Conservation (phyloP, 2,329 filamentous ascomycete species). For the Fusarium oxysporum region DNA sequence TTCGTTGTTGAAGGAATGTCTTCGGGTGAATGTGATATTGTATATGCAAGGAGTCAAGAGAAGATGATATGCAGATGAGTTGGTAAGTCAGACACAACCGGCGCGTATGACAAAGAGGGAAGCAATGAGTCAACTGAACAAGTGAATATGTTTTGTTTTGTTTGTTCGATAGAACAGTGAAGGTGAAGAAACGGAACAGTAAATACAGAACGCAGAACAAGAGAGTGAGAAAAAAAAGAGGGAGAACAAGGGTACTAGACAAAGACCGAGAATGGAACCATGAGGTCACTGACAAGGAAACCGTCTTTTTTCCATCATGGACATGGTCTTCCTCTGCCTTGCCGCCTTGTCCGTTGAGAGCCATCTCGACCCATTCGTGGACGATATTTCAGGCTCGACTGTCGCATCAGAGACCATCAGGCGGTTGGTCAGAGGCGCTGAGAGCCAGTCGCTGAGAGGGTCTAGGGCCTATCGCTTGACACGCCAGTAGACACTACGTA, state of each 20-base stretch:
- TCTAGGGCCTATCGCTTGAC: slow-evolving; percentile 32
- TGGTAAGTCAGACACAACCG: slow-evolving; percentile 35
- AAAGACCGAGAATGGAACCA: slow-evolving; percentile 21
- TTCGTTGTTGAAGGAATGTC: background rate
- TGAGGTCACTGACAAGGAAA: slow-evolving; percentile 27
- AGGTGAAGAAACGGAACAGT: slow-evolving; percentile 21
- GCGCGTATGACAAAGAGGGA: slow-evolving; percentile 23
- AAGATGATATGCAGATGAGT: background rate
- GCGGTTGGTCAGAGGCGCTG: slow-evolving; percentile 25
- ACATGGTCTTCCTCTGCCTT: background rate
- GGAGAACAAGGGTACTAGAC: slow-evolving; percentile 18
- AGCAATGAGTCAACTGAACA: slow-evolving; percentile 24
- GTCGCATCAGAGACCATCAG: slow-evolving; percentile 19
- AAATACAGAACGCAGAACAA: slow-evolving; percentile 12
- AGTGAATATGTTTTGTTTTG: slow-evolving; percentile 28
- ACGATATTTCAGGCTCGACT: slow-evolving; percentile 21
- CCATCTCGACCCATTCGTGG: slow-evolving; percentile 32
- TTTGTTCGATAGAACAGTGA: slow-evolving; percentile 12
- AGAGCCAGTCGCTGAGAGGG: slow-evolving; percentile 36
- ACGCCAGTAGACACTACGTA: slow-evolving; percentile 14
- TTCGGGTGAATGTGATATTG: background rate
- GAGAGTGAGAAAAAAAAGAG: background rate
- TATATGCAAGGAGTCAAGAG: slow-evolving; percentile 11
- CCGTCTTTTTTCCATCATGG: slow-evolving; percentile 6
- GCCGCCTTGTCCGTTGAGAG: slow-evolving; percentile 18